Conservation (phyloP, 192 early-diverging fungal genomes). For the Coemansia sp. region DNA sequence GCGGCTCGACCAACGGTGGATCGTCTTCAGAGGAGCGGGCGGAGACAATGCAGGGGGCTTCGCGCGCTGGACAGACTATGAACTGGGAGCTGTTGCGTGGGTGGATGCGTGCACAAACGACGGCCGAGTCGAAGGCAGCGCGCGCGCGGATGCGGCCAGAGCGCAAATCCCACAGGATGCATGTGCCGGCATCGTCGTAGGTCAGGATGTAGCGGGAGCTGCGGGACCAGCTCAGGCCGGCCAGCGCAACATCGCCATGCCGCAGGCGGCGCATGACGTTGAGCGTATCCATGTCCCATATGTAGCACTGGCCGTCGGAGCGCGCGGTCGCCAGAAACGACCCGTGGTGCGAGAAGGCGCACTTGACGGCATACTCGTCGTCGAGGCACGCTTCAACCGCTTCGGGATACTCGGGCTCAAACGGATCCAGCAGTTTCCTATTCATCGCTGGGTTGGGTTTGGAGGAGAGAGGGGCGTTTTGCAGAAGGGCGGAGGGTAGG, state of each 20-base stretch:
- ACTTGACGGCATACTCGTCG: slow-evolving; percentile 67
- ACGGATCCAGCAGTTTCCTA: slow-evolving; percentile 69
- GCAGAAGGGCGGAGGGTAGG: neutral
- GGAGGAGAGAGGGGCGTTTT: no score
- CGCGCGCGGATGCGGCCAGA: slow-evolving; percentile 58
- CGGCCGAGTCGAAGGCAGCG: slow-evolving; percentile 69
- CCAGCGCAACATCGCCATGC: slow-evolving; percentile 77
- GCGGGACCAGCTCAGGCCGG: slow-evolving; percentile 84
- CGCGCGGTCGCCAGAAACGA: slow-evolving; percentile 83
- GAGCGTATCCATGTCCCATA: slow-evolving; percentile 92
- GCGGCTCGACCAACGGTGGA: slow-evolving; percentile 12
- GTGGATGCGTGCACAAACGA: slow-evolving; percentile 76
- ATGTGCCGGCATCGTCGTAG: slow-evolving; percentile 76
- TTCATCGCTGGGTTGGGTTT: slow-evolving; percentile 42
- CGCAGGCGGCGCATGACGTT: slow-evolving; percentile 67
- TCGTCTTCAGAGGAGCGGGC: neutral
- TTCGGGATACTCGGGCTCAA: slow-evolving; percentile 81
- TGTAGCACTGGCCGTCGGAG: slow-evolving; percentile 73
- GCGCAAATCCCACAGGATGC: slow-evolving; percentile 87
- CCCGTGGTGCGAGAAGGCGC: slow-evolving; percentile 78
- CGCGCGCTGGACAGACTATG: slow-evolving; percentile 31
- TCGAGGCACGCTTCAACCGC: slow-evolving; percentile 75
- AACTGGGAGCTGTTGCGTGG: slow-evolving; percentile 62
- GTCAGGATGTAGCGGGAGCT: slow-evolving; percentile 80
- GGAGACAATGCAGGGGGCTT: slow-evolving; percentile 46